Evolutionary conservation across 805 yeast genomes (phyloP).

Genomic region (Lachancea sp.): DNA sequence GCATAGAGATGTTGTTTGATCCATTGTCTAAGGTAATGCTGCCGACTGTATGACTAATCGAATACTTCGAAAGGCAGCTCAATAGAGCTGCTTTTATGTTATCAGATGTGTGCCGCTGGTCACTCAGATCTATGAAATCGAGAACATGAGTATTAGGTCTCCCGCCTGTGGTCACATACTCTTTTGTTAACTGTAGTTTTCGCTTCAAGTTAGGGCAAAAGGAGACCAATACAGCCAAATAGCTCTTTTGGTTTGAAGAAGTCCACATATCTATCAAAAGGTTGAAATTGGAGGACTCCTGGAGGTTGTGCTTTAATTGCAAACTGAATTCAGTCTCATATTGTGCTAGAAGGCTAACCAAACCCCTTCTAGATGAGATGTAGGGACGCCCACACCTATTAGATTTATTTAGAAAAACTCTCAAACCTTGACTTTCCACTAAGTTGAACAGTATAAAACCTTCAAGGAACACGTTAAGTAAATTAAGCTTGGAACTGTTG

Average conservation of each 20-base stretch:
- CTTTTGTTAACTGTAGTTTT: neutral
- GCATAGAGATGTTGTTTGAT: neutral
- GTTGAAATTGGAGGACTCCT: slow-evolving; percentile 9
- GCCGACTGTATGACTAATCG: neutral
- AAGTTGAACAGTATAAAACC: slow-evolving; percentile 2
- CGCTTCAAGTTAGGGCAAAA: neutral
- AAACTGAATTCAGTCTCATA: slow-evolving; percentile 9
- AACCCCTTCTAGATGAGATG: neutral
- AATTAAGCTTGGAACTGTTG: neutral
- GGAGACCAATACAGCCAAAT: neutral
- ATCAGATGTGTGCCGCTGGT: neutral
- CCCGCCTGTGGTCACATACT: neutral
- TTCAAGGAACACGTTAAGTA: slow-evolving; percentile 2
- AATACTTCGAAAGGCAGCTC: neutral
- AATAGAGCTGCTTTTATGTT: neutral
- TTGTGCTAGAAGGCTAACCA: slow-evolving; percentile 5
- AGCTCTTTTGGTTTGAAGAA: slow-evolving; percentile 3
- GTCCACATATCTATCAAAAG: slow-evolving; percentile 7
- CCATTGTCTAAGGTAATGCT: neutral
- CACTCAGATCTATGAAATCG: neutral
- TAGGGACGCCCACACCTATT: neutral
- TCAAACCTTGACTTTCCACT: slow-evolving; percentile 1
- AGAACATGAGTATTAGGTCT: neutral
- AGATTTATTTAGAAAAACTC: slow-evolving; percentile 3
- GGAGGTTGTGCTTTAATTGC: slow-evolving; percentile 9